These are phyloP conservation scores for Hypsizygus marmoreus DNA, from an alignment of 768 basidiomycete genomes.

Conservation along the genomic window DNA sequence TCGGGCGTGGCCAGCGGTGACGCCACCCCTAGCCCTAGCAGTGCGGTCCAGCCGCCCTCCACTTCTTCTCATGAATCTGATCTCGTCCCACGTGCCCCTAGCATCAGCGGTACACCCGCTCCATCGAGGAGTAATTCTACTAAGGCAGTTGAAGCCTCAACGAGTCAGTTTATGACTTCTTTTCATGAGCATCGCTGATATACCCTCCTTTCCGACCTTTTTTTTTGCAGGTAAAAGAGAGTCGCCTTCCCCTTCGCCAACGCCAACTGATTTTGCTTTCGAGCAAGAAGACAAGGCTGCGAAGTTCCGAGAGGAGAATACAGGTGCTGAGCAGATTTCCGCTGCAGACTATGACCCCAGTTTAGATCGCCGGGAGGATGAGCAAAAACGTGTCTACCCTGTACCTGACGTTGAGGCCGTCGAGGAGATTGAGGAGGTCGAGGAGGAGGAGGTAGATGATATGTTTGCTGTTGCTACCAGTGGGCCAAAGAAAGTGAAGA, in stretches of 20 bases:
- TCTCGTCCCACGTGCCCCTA: conserved; percentile 58
- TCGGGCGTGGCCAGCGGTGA: conserved; percentile 48
- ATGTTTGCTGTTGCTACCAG: conserved; percentile 80
- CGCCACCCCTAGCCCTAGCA: conserved; percentile 62
- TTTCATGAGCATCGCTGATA: conserved; percentile 4
- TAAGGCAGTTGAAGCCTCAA: conserved; percentile 6
- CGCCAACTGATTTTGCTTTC: conserved; percentile 62
- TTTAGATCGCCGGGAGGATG: conserved; percentile 82
- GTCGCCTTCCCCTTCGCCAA: conserved; percentile 60
- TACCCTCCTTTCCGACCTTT: no score
- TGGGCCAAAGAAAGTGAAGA: conserved; percentile 54
- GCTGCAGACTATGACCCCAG: conserved; percentile 90
- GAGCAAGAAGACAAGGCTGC: conserved; percentile 50
- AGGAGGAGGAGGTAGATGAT: conserved; percentile 88
- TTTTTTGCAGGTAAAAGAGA: conserved; percentile 44
- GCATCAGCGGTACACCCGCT: conserved; percentile 36
- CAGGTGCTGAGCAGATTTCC: conserved; percentile 67
- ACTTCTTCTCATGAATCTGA: conserved; percentile 62
- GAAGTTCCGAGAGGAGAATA: conserved; percentile 46
- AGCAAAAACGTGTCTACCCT: conserved; percentile 61
- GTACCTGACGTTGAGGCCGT: conserved; percentile 34
- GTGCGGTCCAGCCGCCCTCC: conserved; percentile 75
- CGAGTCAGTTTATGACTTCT: conserved; percentile 18
- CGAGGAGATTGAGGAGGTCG: conserved; percentile 57
- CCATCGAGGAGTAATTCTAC: conserved; percentile 12